Conservation (phyloP, 352 stramenopile genomes). For the Phytophthora ramorum region DNA sequence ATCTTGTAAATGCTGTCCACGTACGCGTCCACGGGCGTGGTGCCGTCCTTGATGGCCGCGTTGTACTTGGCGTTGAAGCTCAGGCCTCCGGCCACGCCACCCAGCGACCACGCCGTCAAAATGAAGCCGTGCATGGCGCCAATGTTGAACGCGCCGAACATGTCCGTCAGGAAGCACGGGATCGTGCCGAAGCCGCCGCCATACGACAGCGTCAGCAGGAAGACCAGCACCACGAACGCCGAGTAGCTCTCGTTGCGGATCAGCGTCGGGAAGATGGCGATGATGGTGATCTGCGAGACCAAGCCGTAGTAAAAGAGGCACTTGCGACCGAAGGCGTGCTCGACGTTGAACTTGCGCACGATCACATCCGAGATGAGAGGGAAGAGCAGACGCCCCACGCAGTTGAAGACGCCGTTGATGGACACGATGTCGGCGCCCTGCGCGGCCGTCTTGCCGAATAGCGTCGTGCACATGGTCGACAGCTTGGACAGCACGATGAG, state of each 20-base stretch:
- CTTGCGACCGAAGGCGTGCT: constrained; percentile 59
- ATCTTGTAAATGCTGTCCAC: constrained; percentile 82
- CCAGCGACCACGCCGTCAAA: constrained; percentile 78
- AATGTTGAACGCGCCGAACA: constrained; percentile 89
- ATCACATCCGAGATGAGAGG: constrained; percentile 55
- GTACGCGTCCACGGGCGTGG: constrained; percentile 58
- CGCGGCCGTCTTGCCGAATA: constrained; percentile 51
- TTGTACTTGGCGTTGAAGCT: constrained; percentile 74
- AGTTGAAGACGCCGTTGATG: constrained; percentile 74
- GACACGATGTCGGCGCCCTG: constrained; percentile 60
- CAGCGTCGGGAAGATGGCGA: constrained; percentile 62
- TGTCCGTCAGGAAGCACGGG: constrained; percentile 79
- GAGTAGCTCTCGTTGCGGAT: constrained; percentile 67
- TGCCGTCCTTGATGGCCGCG: constrained; percentile 40
- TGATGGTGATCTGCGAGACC: constrained; percentile 68
- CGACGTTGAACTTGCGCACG: constrained; percentile 50
- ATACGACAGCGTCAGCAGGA: constrained; percentile 76
- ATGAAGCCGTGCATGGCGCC: constrained; percentile 84
- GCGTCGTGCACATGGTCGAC: constrained; percentile 57
- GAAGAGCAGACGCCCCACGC: constrained; percentile 55
- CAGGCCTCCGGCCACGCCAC: constrained; percentile 71
- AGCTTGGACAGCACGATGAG: constrained; percentile 75
- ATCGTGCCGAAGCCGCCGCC: constrained; percentile 81
- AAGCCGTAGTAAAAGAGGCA: constrained; percentile 72
- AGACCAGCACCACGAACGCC: constrained; percentile 61